Evolutionary conservation across 805 yeast genomes (phyloP).

Genomic region (Naumovozyma castellii): DNA sequence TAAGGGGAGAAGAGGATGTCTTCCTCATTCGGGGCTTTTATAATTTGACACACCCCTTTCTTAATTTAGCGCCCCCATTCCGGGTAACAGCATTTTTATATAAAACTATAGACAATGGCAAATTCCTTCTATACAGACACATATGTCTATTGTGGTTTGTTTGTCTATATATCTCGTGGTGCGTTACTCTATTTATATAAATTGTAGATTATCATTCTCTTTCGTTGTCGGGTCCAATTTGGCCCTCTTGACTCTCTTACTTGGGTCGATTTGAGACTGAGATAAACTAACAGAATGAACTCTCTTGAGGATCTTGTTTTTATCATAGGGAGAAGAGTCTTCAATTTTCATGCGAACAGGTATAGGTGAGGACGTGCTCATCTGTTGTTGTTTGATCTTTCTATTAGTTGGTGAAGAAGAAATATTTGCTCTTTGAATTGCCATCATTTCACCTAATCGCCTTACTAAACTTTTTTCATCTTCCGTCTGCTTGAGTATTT

Average conservation of each 20-base stretch:
- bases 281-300: conserved; percentile 22
- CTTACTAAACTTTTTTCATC: conserved; percentile 18
- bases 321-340: background rate
- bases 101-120: too few relatives aligned
- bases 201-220: conserved; percentile 13
- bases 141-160: too few relatives aligned
- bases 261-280: conserved; percentile 20
- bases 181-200: too few relatives aligned
- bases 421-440: conserved; percentile 10
- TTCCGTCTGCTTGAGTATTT: conserved; percentile 15
- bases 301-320: conserved; percentile 12
- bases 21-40: too few relatives aligned
- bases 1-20: too few relatives aligned
- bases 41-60: background rate
- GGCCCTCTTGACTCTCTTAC: conserved; percentile 26
- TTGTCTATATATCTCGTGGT: too few relatives aligned
- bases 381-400: background rate
- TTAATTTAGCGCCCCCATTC: too few relatives aligned
- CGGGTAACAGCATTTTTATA: too few relatives aligned
- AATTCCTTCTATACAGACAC: too few relatives aligned
- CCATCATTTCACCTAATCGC: conserved; percentile 17
- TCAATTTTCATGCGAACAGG: background rate
- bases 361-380: conserved; percentile 2
- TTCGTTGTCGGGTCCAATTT: conserved; percentile 22
- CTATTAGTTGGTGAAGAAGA: background rate